Conservation (phyloP, 352 stramenopile genomes). For the Blastocystis sp. region DNA sequence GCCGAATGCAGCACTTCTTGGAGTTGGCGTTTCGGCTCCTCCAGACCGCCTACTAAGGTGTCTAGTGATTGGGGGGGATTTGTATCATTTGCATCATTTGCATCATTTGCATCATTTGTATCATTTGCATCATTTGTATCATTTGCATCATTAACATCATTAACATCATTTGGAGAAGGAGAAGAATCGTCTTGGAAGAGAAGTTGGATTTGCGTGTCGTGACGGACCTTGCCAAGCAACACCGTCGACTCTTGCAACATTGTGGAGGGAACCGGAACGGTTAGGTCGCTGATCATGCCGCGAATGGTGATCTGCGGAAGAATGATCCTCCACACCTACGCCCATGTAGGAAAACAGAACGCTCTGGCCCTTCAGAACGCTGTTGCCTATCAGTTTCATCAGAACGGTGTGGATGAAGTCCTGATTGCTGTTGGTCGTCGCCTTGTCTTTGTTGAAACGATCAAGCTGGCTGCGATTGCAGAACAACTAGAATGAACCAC, state of each 20-base stretch:
- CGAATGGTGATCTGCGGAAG: slow-evolving; percentile 8
- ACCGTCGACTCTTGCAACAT: neutral
- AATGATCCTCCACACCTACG: neutral
- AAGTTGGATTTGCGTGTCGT: neutral
- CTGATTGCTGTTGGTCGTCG: slow-evolving; percentile 26
- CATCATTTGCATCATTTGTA: neutral
- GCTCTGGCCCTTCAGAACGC: slow-evolving; percentile 4
- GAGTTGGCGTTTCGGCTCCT: neutral
- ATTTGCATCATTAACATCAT: neutral
- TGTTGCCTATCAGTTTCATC: neutral
- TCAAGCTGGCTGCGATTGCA: slow-evolving; percentile 32
- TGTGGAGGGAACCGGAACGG: neutral
- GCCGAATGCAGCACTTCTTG: neutral
- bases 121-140: neutral
- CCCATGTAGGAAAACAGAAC: slow-evolving; percentile 49
- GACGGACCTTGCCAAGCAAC: neutral
- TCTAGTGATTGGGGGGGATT: neutral
- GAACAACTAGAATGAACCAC: neutral
- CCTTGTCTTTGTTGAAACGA: slow-evolving; percentile 33
- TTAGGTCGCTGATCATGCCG: neutral
- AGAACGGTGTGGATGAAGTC: slow-evolving; percentile 1
- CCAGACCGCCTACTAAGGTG: neutral
- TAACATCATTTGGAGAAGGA: neutral
- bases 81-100: neutral
- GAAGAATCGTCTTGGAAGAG: neutral